A percentile compares a stretch with the other conserved stretches of the same genome.
Evolutionary conservation across 106 monocot genomes (phyloP).

Genomic region (Apostasia shenzhenica): DNA sequence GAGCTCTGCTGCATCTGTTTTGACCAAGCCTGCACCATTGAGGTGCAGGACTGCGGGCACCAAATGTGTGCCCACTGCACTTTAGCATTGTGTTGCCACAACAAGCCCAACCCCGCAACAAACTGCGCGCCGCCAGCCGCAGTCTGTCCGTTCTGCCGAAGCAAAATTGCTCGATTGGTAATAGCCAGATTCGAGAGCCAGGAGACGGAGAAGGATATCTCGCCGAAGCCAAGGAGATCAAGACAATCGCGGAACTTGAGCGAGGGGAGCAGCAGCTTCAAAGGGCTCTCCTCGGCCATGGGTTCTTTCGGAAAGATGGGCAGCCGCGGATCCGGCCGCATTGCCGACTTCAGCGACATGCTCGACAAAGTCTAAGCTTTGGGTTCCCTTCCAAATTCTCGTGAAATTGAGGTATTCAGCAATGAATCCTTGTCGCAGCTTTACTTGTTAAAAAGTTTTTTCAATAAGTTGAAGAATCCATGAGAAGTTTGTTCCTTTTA

Average conservation of each 20-base stretch:
- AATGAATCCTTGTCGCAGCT: no score
- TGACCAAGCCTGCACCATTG: slow-evolving; percentile 82
- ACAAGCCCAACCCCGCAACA: slow-evolving; percentile 65
- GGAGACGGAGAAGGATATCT: slow-evolving; percentile 21
- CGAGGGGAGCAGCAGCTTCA: slow-evolving; percentile 96
- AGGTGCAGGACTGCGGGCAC: slow-evolving; percentile 84
- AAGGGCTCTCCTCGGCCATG: slow-evolving; percentile 57
- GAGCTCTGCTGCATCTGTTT: slow-evolving; percentile 97
- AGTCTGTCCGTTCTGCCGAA: slow-evolving; percentile 85
- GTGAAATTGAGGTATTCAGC: no score
- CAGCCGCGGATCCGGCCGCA: slow-evolving; percentile 32
- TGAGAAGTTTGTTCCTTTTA: neutral
- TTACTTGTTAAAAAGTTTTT: no score
- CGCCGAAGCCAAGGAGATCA: slow-evolving; percentile 23
- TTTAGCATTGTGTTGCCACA: slow-evolving; percentile 84
- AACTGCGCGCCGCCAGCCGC: slow-evolving; percentile 33
- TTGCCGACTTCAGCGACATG: slow-evolving; percentile 32
- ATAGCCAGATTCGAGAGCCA: slow-evolving; percentile 38
- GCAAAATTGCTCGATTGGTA: slow-evolving; percentile 58
- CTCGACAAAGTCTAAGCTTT: slow-evolving; percentile 40
- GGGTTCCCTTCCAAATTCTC: no score
- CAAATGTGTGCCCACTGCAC: slow-evolving; percentile 96
- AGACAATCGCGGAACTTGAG: slow-evolving; percentile 47
- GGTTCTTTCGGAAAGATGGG: slow-evolving; percentile 65
- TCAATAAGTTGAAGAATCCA: no score